phyloP scores from a whole-genome alignment of 2,329 filamentous ascomycete genomes.

The Cytospora piceicola region DNA sequence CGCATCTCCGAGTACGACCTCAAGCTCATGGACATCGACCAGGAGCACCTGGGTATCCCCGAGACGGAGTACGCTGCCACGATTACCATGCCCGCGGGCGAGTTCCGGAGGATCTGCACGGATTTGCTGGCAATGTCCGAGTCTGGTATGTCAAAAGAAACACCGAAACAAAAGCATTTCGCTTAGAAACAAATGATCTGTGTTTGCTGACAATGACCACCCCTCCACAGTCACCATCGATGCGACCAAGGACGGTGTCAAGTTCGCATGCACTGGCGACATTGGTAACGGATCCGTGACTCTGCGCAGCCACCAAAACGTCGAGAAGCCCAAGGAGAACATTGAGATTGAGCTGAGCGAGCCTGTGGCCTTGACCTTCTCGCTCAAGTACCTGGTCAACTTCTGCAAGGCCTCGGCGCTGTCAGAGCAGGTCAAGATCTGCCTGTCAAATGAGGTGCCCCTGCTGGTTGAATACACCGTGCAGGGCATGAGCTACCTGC shows the following conservation, averaged over 20 bases:
- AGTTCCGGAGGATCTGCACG: slow-evolving; percentile 94
- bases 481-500: slow-evolving; percentile 81
- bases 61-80: slow-evolving; percentile 98
- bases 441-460: slow-evolving; percentile 93
- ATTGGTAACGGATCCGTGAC: slow-evolving; percentile 96
- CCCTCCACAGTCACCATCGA: slow-evolving; percentile 80
- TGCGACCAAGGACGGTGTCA: slow-evolving; percentile 94
- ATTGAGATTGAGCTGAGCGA: slow-evolving; percentile 90
- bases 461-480: slow-evolving; percentile 91
- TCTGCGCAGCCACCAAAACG: slow-evolving; percentile 82
- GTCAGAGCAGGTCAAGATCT: slow-evolving; percentile 83
- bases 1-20: slow-evolving; percentile 98
- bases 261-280: slow-evolving; percentile 90
- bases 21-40: slow-evolving; percentile 99
- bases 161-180: not conserved
- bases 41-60: slow-evolving; percentile 97
- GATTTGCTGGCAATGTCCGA: slow-evolving; percentile 92
- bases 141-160: slow-evolving; percentile 68
- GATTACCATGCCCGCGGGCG: slow-evolving; percentile 82
- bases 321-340: slow-evolving; percentile 85
- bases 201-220: not conserved
- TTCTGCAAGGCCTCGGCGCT: slow-evolving; percentile 97
- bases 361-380: slow-evolving; percentile 93
- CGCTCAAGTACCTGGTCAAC: slow-evolving; percentile 98
- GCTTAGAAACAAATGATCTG: not conserved